phyloP scores from a whole-genome alignment of 768 basidiomycete species.

The Leccinum ochraceum region DNA sequence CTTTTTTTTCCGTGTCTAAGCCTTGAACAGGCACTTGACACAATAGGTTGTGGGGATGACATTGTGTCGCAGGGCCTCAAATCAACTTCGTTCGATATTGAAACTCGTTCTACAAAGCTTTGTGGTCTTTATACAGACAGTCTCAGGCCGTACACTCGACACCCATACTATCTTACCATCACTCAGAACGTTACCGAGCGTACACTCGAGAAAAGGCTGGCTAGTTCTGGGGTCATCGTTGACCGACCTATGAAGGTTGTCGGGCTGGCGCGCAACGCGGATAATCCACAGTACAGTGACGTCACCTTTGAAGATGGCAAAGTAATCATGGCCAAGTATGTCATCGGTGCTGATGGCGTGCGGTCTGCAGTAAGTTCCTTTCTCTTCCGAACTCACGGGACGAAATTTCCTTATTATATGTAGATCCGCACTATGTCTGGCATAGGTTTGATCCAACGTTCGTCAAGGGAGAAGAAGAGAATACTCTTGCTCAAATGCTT shows the following conservation, averaged over 20 bases:
- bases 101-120: slow-evolving; percentile 33
- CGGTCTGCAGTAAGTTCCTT: slow-evolving; percentile 42
- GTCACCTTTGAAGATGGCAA: slow-evolving; percentile 51
- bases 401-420: background rate
- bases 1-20: slow-evolving; percentile 23
- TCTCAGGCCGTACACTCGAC: slow-evolving; percentile 43
- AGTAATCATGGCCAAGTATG: slow-evolving; percentile 44
- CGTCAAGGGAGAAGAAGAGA: slow-evolving; percentile 23
- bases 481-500: slow-evolving; percentile 40
- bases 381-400: background rate
- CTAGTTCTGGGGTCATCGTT: slow-evolving; percentile 34
- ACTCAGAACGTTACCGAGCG: slow-evolving; percentile 48
- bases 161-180: slow-evolving; percentile 44
- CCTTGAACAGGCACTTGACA: slow-evolving; percentile 45
- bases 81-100: slow-evolving; percentile 25
- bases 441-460: slow-evolving; percentile 44
- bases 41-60: slow-evolving; percentile 41
- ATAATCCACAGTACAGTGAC: slow-evolving; percentile 33
- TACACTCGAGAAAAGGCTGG: slow-evolving; percentile 38
- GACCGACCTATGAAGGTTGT: slow-evolving; percentile 41
- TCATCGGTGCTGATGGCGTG: slow-evolving; percentile 54
- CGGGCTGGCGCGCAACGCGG: slow-evolving; percentile 33
- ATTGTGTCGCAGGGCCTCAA: slow-evolving; percentile 41
- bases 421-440: slow-evolving; percentile 46
- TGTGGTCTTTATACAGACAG: slow-evolving; percentile 32